Base-by-base conservation (phyloP, 306 rosid genomes). In the Dryas drummondii region DNA sequence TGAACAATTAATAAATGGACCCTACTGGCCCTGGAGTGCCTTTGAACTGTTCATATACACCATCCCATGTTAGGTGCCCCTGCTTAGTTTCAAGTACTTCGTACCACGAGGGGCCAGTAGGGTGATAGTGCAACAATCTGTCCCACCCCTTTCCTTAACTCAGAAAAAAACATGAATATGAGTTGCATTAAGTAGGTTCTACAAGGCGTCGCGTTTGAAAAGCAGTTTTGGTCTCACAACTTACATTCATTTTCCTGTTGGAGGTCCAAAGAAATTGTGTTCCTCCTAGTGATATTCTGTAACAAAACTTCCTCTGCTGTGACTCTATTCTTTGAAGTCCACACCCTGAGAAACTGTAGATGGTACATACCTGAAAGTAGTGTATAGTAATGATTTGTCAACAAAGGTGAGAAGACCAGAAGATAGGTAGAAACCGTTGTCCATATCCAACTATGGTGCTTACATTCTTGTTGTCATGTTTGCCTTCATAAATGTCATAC, bases 331-430 rank as follows among this genome's bases (percentile, higher is more conserved):
- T 49, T 68, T 13, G 22, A 26, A 51, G 19, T 42, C 41, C 50
- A n/a, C 41, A 22, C 10, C 74, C 44, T 40, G 62, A 52, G 74
- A 37, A 52, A 10, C 48, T 52, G 50, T 40, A 9, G 50, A 40
- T 11, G 50, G 48, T 5, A 40, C 63, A 70, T 53, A 4, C 45
- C 74, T 40, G 74, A 70, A 40, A 70, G 37, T 19, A n/a, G 49
- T 26, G 37, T n/a, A 4, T 1, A 52, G 56, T 14, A 13, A 52
- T 4, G 19, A 52, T 6, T 52, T 14, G 56, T 52, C 58, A 49
- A 49, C 17, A 68, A 6, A 49, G 46, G 11, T 27, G n/a, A 6
- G 14, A 6, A 14, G 11, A 52, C 37, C 37, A 32, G 37, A 32
- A 32, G 37, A 32, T 32, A 32, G 37, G 2, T 1, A 32, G 37